Evolutionary conservation across 2,329 filamentous ascomycete species (phyloP).

Genomic region (Exophiala viscosa): DNA sequence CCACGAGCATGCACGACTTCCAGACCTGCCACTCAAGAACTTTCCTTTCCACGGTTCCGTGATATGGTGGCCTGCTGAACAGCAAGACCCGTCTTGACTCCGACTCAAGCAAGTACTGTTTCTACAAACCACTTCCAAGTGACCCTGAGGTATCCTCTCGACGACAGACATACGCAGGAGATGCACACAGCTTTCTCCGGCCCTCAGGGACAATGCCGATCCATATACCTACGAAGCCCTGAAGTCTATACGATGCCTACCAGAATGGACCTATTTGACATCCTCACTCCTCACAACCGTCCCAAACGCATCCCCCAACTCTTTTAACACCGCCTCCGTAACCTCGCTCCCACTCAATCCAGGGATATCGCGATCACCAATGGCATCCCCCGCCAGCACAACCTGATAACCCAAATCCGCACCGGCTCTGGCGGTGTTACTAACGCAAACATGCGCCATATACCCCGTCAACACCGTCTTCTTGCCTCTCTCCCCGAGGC

Average conservation of each 20-base stretch:
- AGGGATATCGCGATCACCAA: conserved; percentile 65
- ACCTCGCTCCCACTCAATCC: conserved; percentile 56
- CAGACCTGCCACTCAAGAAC: conserved; percentile 13
- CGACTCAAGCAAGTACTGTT: not conserved
- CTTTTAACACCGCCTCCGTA: conserved; percentile 49
- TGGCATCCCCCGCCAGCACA: conserved; percentile 57
- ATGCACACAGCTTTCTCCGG: not conserved
- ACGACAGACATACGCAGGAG: not conserved
- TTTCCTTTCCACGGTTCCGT: conserved; percentile 17
- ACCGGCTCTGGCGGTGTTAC: conserved; percentile 60
- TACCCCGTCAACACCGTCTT: conserved; percentile 54
- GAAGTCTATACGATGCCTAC: not conserved
- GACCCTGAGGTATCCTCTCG: not conserved
- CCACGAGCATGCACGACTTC: conserved; percentile 6
- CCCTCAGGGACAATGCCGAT: too few relatives aligned
- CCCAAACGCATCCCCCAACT: conserved; percentile 62
- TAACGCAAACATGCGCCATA: conserved; percentile 62
- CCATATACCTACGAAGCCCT: not conserved
- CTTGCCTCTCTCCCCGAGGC: conserved; percentile 39
- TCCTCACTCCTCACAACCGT: conserved; percentile 55
- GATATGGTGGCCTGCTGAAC: conserved; percentile 14
- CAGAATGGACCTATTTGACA: conserved; percentile 30
- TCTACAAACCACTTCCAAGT: not conserved
- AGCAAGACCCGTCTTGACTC: not conserved
- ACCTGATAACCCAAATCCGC: conserved; percentile 62